phyloP scores from a whole-genome alignment of 495 filamentous ascomycete genomes.

The Daldinia decipiens region DNA sequence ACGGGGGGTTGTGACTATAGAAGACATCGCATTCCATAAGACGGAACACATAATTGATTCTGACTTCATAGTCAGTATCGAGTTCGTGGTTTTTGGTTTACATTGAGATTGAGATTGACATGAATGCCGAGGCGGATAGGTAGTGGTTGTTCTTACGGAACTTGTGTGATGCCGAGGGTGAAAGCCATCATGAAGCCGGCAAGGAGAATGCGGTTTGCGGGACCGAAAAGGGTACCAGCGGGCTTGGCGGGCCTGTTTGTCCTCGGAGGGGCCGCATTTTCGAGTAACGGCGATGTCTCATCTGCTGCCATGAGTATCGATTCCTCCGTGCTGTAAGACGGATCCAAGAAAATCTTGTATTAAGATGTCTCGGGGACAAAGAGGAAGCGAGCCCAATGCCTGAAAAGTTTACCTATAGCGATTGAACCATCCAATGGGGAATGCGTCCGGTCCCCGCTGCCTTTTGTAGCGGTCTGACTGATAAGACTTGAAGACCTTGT shows the following conservation, averaged over 20 bases:
- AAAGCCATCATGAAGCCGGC: conserved; percentile 65
- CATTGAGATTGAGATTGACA: too few relatives aligned
- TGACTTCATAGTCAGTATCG: conserved; percentile 39
- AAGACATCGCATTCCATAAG: conserved; percentile 69
- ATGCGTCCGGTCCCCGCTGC: conserved; percentile 6
- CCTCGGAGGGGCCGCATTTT: conserved; percentile 30
- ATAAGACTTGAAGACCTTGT: conserved; percentile 9
- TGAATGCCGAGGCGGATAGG: background rate
- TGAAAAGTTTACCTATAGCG: conserved; percentile 2
- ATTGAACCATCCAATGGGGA: conserved; percentile 1
- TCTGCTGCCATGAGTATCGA: conserved; percentile 16
- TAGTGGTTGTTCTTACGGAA: conserved; percentile 55
- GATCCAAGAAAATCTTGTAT: conserved; percentile 2
- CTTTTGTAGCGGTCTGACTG: conserved; percentile 8
- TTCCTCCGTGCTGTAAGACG: conserved; percentile 5
- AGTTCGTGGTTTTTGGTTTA: background rate
- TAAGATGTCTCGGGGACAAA: conserved; percentile 6
- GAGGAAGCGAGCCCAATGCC: conserved; percentile 1
- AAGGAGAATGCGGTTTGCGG: conserved; percentile 59
- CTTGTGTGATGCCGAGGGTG: conserved; percentile 67
- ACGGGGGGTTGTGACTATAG: conserved; percentile 58
- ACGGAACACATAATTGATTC: conserved; percentile 66
- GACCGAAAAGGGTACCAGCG: conserved; percentile 34
- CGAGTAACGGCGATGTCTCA: conserved; percentile 47
- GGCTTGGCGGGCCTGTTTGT: conserved; percentile 25